Conservation (phyloP, 371 early-diverging fungal genomes). For the Mortierella sp. region DNA sequence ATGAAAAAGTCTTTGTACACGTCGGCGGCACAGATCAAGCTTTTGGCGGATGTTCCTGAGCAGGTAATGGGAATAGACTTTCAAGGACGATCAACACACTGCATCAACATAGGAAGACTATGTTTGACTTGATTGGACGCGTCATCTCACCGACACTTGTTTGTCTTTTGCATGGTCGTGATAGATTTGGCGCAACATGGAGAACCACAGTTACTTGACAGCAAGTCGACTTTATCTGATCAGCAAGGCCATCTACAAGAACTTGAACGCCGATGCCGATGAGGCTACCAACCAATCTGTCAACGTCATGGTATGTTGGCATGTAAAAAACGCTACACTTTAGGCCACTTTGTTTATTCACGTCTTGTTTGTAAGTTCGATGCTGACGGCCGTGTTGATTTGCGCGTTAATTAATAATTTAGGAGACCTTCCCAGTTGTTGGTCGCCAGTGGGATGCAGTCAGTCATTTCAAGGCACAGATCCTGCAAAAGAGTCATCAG, state of each 20-base stretch:
- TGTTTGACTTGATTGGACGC: neutral
- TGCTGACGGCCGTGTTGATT: neutral
- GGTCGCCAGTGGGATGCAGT: conserved; percentile 92
- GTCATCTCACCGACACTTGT: neutral
- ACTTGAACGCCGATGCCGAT: conserved; percentile 66
- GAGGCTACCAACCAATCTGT: conserved; percentile 31
- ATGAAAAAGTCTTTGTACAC: conserved; percentile 73
- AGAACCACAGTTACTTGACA: conserved; percentile 76
- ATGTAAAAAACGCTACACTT: neutral
- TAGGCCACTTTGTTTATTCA: neutral
- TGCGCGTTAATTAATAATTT: conserved; percentile 4
- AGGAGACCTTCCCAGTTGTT: conserved; percentile 85
- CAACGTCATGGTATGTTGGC: conserved; percentile 45
- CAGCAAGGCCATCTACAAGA: conserved; percentile 76
- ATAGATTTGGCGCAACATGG: conserved; percentile 85
- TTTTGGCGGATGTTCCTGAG: conserved; percentile 90
- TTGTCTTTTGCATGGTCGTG: conserved; percentile 9
- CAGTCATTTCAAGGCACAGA: conserved; percentile 80
- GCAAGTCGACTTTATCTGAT: conserved; percentile 80
- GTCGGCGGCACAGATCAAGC: conserved; percentile 84
- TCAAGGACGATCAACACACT: neutral
- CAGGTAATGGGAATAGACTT: conserved; percentile 70
- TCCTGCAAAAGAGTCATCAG: conserved; percentile 72
- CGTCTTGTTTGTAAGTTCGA: neutral
- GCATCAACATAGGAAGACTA: neutral